These are phyloP conservation scores for Eucalyptus erythrocorys DNA, from an alignment of 345 rosid genomes.

Conservation along the genomic window DNA sequence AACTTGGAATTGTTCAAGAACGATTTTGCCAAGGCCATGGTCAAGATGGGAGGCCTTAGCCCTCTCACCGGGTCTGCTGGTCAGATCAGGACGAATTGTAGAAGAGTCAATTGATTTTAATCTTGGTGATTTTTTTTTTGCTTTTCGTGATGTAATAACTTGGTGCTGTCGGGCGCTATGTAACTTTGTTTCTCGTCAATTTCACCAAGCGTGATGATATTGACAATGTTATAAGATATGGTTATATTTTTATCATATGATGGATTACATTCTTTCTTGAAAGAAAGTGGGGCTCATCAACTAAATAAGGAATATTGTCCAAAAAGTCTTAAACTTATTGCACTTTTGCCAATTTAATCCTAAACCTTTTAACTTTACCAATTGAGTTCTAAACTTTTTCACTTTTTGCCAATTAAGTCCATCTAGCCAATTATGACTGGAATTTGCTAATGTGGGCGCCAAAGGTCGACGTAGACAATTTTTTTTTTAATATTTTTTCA, in stretches of 20 bases:
- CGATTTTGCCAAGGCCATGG: background rate
- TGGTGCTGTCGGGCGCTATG: background rate
- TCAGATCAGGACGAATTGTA: background rate
- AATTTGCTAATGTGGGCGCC: too few relatives aligned
- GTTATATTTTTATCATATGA: background rate
- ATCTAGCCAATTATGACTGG: rapidly evolving
- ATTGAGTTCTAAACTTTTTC: rapidly evolving
- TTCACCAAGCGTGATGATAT: background rate
- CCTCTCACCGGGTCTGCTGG: background rate
- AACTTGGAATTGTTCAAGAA: background rate
- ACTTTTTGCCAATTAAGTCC: too few relatives aligned
- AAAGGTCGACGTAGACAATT: too few relatives aligned
- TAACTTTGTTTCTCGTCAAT: background rate
- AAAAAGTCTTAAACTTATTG: too few relatives aligned
- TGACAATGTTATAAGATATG: background rate
- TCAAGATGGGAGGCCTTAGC: constrained; percentile 3
- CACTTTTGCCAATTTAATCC: too few relatives aligned
- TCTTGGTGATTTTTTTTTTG: background rate
- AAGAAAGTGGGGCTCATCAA: background rate
- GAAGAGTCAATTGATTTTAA: background rate
- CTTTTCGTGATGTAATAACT: background rate
- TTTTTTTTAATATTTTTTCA: too few relatives aligned
- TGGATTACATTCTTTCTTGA: background rate
- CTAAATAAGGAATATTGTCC: background rate
- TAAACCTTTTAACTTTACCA: too few relatives aligned